Evolutionary conservation across 257 asterid species (phyloP).

Genomic region (Solanum megistacrolobum): DNA sequence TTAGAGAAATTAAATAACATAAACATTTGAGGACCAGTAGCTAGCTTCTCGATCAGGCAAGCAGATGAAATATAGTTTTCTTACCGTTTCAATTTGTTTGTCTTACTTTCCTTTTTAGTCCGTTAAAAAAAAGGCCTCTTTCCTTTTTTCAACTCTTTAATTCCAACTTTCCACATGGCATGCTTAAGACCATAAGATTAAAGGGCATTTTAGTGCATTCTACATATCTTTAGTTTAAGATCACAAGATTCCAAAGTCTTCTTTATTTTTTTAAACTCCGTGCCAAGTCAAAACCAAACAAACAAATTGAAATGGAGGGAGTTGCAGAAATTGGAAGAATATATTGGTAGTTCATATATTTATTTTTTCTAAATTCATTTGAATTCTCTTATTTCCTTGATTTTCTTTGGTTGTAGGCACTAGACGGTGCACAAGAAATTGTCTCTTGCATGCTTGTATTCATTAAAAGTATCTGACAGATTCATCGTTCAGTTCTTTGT

Average conservation of each 20-base stretch:
- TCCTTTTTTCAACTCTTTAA: background rate
- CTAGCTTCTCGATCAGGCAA: background rate
- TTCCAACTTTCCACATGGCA: background rate
- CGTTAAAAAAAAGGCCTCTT: background rate
- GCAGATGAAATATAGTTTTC: background rate
- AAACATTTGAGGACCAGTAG: background rate
- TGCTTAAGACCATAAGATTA: background rate
- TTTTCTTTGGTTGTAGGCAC: background rate
- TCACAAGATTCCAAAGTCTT: background rate
- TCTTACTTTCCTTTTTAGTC: background rate
- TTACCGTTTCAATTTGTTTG: background rate
- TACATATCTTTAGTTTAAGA: background rate
- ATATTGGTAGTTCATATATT: background rate
- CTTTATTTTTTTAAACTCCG: background rate
- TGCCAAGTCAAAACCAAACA: background rate
- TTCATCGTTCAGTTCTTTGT: background rate
- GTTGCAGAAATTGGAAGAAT: background rate
- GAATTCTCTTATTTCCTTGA: background rate
- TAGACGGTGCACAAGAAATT: background rate
- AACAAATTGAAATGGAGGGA: background rate
- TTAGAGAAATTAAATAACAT: background rate
- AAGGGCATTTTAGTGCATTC: background rate
- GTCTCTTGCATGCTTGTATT: background rate
- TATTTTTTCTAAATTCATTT: background rate
- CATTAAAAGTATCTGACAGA: background rate